Conservation (phyloP, 495 filamentous ascomycete genomes). For the Podospora tetraspora region DNA sequence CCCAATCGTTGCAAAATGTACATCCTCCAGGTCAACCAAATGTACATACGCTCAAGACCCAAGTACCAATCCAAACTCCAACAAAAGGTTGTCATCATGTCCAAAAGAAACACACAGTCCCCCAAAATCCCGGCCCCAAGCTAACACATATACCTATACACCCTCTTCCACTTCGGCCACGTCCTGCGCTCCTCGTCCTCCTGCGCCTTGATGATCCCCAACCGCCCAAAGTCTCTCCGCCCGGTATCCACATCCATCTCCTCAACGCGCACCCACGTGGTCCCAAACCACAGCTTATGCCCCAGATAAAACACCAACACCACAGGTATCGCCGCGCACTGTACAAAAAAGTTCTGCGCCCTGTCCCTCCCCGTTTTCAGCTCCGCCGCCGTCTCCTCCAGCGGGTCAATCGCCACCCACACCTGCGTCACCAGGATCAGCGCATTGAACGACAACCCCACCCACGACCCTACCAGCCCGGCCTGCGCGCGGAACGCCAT, state of each 20-base stretch:
- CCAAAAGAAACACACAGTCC: background rate
- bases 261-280: slow-evolving; percentile 55
- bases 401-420: slow-evolving; percentile 79
- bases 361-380: slow-evolving; percentile 36
- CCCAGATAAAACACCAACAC: slow-evolving; percentile 69
- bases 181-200: slow-evolving; percentile 66
- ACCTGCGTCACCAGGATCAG: slow-evolving; percentile 82
- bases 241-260: slow-evolving; percentile 89
- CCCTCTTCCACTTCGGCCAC: slow-evolving; percentile 86
- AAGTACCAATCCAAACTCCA: background rate
- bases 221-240: slow-evolving; percentile 74
- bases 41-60: background rate
- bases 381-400: slow-evolving; percentile 25
- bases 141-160: slow-evolving; percentile 52
- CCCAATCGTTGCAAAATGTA: background rate
- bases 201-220: slow-evolving; percentile 70
- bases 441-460: slow-evolving; percentile 74
- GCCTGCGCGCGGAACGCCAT: slow-evolving; percentile 78
- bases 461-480: slow-evolving; percentile 77
- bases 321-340: slow-evolving; percentile 77
- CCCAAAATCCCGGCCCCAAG: background rate
- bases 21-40: background rate
- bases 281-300: slow-evolving; percentile 74
- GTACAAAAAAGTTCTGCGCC: slow-evolving; percentile 63
- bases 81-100: background rate